Conservation (phyloP, 129 eudicot genomes). For the Chrysanthemum lavandulifolium region DNA sequence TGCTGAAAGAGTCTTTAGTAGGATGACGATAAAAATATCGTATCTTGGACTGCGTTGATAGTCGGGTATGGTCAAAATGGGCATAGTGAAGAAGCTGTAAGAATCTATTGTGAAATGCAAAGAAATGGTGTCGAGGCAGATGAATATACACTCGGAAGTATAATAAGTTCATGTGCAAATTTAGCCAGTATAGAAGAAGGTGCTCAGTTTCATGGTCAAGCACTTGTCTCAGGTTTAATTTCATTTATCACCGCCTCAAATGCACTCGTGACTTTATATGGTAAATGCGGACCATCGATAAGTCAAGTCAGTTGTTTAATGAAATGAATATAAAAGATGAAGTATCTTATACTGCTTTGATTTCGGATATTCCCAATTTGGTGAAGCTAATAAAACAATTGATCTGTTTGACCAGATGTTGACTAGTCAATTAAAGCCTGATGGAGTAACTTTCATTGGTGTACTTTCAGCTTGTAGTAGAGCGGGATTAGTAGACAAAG, state of each 20-base stretch:
- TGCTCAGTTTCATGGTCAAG: constrained; percentile 79
- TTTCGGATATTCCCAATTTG: constrained; percentile 82
- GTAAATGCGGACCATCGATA: constrained; percentile 77
- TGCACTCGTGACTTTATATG: constrained; percentile 78
- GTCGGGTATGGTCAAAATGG: constrained; percentile 94
- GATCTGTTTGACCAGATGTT: constrained; percentile 69
- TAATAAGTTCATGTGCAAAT: constrained; percentile 88
- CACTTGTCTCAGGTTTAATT: constrained; percentile 68
- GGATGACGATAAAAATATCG: constrained; percentile 64
- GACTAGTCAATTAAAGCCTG: constrained; percentile 58
- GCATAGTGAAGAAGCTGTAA: constrained; percentile 75
- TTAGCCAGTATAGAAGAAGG: constrained; percentile 90
- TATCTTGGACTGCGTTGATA: constrained; percentile 90
- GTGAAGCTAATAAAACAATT: constrained; percentile 80
- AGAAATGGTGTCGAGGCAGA: constrained; percentile 63
- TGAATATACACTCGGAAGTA: constrained; percentile 77
- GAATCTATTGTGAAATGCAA: constrained; percentile 63
- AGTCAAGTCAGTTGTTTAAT: constrained; percentile 60
- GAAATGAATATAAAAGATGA: constrained; percentile 67
- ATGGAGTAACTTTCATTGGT: constrained; percentile 62
- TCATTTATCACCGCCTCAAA: constrained; percentile 73
- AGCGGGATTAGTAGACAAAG: constrained; percentile 75
- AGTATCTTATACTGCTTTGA: constrained; percentile 82
- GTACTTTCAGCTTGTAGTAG: constrained; percentile 87
- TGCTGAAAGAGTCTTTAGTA: constrained; percentile 66